Conservation (phyloP, 192 early-diverging fungal genomes). For the Cladochytrium replicatum region DNA sequence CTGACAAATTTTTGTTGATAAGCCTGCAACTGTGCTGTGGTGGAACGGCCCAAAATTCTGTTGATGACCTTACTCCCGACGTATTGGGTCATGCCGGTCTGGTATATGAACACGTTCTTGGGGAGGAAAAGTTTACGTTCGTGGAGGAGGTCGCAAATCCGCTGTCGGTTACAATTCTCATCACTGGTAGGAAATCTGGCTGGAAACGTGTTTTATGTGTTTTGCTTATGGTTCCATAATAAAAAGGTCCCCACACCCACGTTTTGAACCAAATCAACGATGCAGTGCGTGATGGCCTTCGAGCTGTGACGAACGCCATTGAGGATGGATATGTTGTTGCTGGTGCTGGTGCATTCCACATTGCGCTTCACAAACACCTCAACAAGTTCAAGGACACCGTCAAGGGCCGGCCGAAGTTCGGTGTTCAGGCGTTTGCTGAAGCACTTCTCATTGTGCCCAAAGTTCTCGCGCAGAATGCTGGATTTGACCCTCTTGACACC, state of each 20-base stretch:
- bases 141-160: constrained; percentile 91
- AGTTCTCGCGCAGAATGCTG: constrained; percentile 88
- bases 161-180: constrained; percentile 77
- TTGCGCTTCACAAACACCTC: constrained; percentile 76
- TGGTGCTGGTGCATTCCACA: constrained; percentile 93
- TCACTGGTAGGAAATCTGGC: constrained; percentile 87
- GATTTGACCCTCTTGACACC: constrained; percentile 92
- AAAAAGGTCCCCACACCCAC: constrained; percentile 86
- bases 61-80: constrained; percentile 80
- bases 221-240: background rate
- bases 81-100: constrained; percentile 85
- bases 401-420: constrained; percentile 91
- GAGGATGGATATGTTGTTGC: constrained; percentile 86
- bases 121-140: constrained; percentile 99
- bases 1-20: too few relatives aligned
- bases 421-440: constrained; percentile 94
- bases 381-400: constrained; percentile 79
- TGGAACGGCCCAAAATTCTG: constrained; percentile 93
- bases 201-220: constrained; percentile 1
- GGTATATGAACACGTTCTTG: constrained; percentile 93
- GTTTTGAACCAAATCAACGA: constrained; percentile 93
- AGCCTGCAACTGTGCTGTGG: constrained; percentile 88
- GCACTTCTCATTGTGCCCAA: constrained; percentile 94
- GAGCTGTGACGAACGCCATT: constrained; percentile 96
- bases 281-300: constrained; percentile 94